Base-by-base conservation (phyloP, 805 yeast species). In the Teunomyces lycoperdinae region DNA sequence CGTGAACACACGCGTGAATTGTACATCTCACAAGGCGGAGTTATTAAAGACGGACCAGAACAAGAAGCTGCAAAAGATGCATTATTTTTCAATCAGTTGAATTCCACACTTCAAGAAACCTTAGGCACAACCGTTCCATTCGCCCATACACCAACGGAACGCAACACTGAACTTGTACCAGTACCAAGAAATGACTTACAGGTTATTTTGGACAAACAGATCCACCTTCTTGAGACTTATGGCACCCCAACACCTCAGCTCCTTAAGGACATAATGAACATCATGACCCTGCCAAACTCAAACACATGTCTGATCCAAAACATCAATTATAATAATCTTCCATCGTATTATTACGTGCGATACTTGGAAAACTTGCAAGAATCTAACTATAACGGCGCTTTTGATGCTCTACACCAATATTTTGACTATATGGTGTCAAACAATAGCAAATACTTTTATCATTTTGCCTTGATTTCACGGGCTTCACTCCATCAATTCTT, bases 381-480 rank as follows among this genome's bases (percentile, higher is more conserved):
- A 9, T 78, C 81, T 4, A 87, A 87, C 57, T 86, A 84, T 56
- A 85, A 78, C 53, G 79, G 77, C 1, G 78, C 84, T 0, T 75
- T 66, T 57, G 67, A 66, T 46, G 78, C 59, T 39, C 78, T 63
- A 69, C 84, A 67, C 68, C 83, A 57, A 61, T 87, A 56, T 81
- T 87, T 84, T 61, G 95, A 87, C 63, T 85, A 87, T 57, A 81
- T 85, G 82, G 81, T 86, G 64, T 81, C 89, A 8, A 79, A 77
- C 48, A 78, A 78, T 52, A 80, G 82, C 30, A 80, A 80, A 48
- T 74, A 78, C 39, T 82, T 81, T 54, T 88, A 87, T 57, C 96
- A 88, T 58, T 84, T 85, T 62, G 91, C 95, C 0, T 68, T 89
- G 29, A 71, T 88, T 14, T 83, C 87, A 2, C 67, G 85, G 42